Base-by-base conservation (phyloP, 495 filamentous ascomycete species). In the Aspergillus nidulans region DNA sequence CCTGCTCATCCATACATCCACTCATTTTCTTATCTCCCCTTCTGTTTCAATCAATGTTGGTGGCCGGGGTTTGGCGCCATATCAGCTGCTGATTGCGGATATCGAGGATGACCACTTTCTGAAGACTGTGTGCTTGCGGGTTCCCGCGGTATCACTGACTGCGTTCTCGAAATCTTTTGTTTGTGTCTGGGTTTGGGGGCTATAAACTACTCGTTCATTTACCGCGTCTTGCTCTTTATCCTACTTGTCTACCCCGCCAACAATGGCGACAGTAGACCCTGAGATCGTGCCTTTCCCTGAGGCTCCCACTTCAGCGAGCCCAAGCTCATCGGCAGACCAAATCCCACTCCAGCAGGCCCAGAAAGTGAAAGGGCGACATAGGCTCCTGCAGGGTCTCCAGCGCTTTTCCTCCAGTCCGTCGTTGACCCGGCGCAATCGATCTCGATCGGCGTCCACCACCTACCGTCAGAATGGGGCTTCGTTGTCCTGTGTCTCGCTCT, bases 321-420 rank as follows among this genome's bases (percentile, higher is more conserved):
- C 71, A 28, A 55, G 55, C 26, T 68, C 70, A 10, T 63, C 66
- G 12, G 59, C 55, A 8, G 70, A 64, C 4, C 69, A 74, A 62
- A 70, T 78, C 18, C 74, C 77, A 0, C 56, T 78, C 49, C 83
- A 85, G 36, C 71, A 69, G 39, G 74, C 76, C 10, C 69, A 72
- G 7, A 94, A 89, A 70, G 76, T 85, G 44, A 91, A 85, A 66
- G 86, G 88, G 20, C 81, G 89, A 28, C 83, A 85, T 52, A 84
- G 85, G 48, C 72, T 97, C 38, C 71, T 96, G 19, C 85, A 90
- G 55, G 84, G 83, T 45, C 79, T 98, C 45, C 85, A 95, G 61
- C 88, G 91, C 39, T 94, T 97, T 55, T 88, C 91, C 15, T 97
- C 94, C 2, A 91, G 88, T 2, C 87, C 90, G 9, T 87, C 89